phyloP scores from a whole-genome alignment of 1,284 basidiomycete species.

The Thelephora terrestris region DNA sequence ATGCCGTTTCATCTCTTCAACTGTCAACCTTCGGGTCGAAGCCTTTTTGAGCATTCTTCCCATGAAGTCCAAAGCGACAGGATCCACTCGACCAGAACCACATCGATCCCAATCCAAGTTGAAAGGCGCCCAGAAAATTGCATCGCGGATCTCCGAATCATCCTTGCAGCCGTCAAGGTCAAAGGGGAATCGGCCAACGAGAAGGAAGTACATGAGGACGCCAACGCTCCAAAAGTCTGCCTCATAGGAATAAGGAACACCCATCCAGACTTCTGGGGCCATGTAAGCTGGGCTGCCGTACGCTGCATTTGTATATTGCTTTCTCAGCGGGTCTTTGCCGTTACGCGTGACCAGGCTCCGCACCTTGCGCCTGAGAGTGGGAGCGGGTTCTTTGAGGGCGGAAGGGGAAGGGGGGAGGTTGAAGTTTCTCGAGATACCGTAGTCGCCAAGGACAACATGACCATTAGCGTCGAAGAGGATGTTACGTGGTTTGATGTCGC shows the following conservation, averaged over 20 bases:
- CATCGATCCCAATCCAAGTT: background rate
- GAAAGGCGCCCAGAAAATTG: background rate
- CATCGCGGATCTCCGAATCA: background rate
- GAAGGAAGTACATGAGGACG: constrained; percentile 49
- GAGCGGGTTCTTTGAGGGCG: background rate
- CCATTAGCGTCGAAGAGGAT: constrained; percentile 54
- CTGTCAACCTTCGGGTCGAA: background rate
- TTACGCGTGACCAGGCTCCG: background rate
- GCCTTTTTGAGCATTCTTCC: background rate
- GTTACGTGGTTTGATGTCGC: constrained; percentile 44
- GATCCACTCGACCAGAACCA: background rate
- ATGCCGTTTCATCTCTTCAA: background rate
- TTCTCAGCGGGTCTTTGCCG: constrained; percentile 24
- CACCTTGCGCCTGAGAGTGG: constrained; percentile 8
- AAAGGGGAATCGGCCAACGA: constrained; percentile 19
- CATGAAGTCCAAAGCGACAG: background rate
- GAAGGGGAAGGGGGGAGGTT: constrained; percentile 31
- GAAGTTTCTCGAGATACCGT: constrained; percentile 46
- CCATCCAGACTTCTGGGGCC: constrained; percentile 47
- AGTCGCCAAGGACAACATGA: constrained; percentile 57
- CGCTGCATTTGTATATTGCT: constrained; percentile 17
- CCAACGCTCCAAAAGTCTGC: constrained; percentile 34
- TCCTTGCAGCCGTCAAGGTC: background rate
- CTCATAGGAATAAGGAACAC: constrained; percentile 34
- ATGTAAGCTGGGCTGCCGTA: constrained; percentile 40